phyloP scores from a whole-genome alignment of 2,329 filamentous ascomycete species.

The Colletotrichum sp. region DNA sequence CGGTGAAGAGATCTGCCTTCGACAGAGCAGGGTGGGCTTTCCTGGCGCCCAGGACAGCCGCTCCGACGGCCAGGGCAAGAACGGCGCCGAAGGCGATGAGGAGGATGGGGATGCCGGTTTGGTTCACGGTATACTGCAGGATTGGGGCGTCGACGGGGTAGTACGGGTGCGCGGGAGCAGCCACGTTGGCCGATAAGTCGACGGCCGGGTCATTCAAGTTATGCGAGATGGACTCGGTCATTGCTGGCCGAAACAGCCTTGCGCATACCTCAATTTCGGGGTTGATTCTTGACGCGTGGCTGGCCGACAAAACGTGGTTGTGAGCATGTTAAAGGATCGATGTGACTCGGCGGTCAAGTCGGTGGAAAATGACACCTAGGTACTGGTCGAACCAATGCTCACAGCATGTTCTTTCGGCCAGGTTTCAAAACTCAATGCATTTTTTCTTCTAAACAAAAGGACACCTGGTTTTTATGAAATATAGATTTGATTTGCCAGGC shows the following conservation, averaged over 20 bases:
- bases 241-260: background rate
- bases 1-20: slow-evolving; percentile 45
- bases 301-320: background rate
- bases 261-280: background rate
- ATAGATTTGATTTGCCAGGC: background rate
- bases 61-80: slow-evolving; percentile 38
- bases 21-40: slow-evolving; percentile 35
- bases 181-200: background rate
- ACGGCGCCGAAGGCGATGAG: slow-evolving; percentile 42
- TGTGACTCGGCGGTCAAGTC: background rate
- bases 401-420: background rate
- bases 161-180: slow-evolving; percentile 49
- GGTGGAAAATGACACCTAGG: background rate
- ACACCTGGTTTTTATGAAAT: background rate
- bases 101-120: slow-evolving; percentile 40
- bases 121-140: slow-evolving; percentile 51
- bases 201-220: background rate
- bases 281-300: background rate
- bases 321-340: background rate
- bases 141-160: slow-evolving; percentile 50
- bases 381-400: background rate
- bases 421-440: background rate
- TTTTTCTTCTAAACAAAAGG: no score
- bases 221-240: background rate
- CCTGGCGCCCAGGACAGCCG: slow-evolving; percentile 33